Percentiles rank a stretch among this genome's conserved stretches.
Evolutionary conservation across 2,329 filamentous ascomycete species (phyloP).

Genomic region (Cytospora mali): DNA sequence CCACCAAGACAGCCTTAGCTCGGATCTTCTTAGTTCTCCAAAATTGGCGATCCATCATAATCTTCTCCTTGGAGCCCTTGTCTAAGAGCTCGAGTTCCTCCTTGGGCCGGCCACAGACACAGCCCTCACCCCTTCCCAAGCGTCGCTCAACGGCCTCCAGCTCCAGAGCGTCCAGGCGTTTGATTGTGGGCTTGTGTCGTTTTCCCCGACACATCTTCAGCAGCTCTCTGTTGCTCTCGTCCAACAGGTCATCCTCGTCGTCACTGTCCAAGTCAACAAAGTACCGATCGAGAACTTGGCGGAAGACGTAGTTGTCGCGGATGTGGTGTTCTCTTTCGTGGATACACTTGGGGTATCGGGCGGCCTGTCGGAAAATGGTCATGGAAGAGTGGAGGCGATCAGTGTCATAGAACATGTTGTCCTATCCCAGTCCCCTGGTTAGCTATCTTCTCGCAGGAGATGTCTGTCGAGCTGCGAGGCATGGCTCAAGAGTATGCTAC

Average conservation of each 20-base stretch:
- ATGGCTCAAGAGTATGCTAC: neutral
- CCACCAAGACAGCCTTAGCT: neutral
- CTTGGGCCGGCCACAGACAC: neutral
- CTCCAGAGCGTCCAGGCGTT: constrained; percentile 6
- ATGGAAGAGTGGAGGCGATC: constrained; percentile 22
- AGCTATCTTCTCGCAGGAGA: neutral
- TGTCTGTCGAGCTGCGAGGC: neutral
- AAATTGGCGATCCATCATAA: neutral
- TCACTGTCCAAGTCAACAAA: neutral
- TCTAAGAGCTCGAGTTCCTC: constrained; percentile 1
- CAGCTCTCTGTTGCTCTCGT: neutral
- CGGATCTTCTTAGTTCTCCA: neutral
- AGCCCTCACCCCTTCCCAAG: neutral
- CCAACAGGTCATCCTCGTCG: constrained; percentile 1
- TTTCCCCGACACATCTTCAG: neutral
- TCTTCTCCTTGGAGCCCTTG: constrained; percentile 10
- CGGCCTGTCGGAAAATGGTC: constrained; percentile 22
- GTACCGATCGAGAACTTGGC: constrained; percentile 9
- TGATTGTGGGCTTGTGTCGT: constrained; percentile 10
- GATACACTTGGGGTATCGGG: constrained; percentile 16
- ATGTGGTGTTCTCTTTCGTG: neutral
- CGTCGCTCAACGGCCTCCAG: neutral
- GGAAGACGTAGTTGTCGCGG: constrained; percentile 3
- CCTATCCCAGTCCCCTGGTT: neutral
- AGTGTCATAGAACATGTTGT: constrained; percentile 13